These are phyloP conservation scores for Populus tremula DNA, from an alignment of 345 rosid species.

Conservation along the genomic window DNA sequence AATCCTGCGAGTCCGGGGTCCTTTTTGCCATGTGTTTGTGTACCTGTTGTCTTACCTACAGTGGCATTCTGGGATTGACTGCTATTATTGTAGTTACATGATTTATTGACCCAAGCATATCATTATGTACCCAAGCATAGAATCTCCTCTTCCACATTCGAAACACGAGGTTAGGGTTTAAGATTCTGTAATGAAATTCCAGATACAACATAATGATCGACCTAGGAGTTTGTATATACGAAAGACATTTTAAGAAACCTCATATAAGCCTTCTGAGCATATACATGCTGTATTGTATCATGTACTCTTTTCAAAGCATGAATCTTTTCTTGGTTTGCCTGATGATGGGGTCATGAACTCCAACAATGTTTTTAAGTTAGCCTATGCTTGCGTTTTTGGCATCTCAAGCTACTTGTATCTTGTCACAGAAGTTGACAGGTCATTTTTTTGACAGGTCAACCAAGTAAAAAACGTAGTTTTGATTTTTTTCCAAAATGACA, in stretches of 20 bases:
- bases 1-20: too few species aligned
- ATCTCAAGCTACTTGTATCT: not conserved
- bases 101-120: not conserved
- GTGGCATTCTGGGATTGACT: not conserved
- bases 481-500: too few species aligned
- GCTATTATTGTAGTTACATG: not conserved
- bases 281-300: not conserved
- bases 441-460: not conserved
- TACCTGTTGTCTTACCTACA: not conserved
- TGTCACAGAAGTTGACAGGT: not conserved
- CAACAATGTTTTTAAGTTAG: not conserved
- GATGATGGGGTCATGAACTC: not conserved
- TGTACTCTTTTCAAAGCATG: not conserved
- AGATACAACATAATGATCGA: not conserved
- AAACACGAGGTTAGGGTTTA: not conserved
- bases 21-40: not conserved
- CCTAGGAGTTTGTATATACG: not conserved
- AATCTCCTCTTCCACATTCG: not conserved
- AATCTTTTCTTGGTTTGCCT: not conserved
- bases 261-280: not conserved
- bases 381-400: not conserved
- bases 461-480: too few species aligned
- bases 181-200: not conserved
- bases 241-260: not conserved
- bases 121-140: too few species aligned